A percentile compares a stretch with the other conserved stretches of the same genome.
Evolutionary conservation across 805 yeast species (phyloP).

Genomic region (Alloascoidea hylecoeti): DNA sequence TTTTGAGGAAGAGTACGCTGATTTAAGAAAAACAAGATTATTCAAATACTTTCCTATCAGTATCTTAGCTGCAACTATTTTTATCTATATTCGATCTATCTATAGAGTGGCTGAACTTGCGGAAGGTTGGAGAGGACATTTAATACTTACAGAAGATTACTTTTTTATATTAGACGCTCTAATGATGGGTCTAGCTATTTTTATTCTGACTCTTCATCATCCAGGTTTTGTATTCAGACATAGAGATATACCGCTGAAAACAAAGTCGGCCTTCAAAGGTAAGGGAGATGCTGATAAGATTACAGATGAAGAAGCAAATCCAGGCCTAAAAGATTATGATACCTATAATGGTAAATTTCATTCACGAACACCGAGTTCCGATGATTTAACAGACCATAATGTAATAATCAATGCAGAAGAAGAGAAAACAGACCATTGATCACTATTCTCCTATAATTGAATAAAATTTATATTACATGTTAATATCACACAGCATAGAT

Average conservation of each 20-base stretch:
- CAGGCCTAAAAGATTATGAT: too few relatives aligned
- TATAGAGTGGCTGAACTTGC: constrained; percentile 56
- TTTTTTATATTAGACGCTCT: constrained; percentile 40
- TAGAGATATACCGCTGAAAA: background rate
- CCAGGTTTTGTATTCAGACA: constrained; percentile 38
- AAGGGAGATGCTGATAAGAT: too few relatives aligned
- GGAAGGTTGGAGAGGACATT: constrained; percentile 47
- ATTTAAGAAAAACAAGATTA: constrained; percentile 19
- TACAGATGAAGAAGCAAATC: too few relatives aligned
- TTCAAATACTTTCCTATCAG: constrained; percentile 31
- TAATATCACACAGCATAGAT: too few relatives aligned
- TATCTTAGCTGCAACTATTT: constrained; percentile 29
- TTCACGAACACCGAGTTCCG: too few relatives aligned
- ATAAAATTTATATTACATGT: too few relatives aligned
- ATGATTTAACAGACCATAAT: too few relatives aligned
- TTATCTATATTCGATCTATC: constrained; percentile 48
- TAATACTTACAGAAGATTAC: constrained; percentile 40
- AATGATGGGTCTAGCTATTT: constrained; percentile 32
- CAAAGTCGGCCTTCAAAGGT: too few relatives aligned
- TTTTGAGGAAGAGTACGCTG: constrained; percentile 12
- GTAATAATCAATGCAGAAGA: too few relatives aligned
- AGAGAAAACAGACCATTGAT: too few relatives aligned
- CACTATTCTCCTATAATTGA: too few relatives aligned
- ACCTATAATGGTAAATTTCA: too few relatives aligned
- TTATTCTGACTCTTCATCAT: constrained; percentile 31